Conservation (phyloP, 352 stramenopile genomes). For the Phytophthora cryptogea region DNA sequence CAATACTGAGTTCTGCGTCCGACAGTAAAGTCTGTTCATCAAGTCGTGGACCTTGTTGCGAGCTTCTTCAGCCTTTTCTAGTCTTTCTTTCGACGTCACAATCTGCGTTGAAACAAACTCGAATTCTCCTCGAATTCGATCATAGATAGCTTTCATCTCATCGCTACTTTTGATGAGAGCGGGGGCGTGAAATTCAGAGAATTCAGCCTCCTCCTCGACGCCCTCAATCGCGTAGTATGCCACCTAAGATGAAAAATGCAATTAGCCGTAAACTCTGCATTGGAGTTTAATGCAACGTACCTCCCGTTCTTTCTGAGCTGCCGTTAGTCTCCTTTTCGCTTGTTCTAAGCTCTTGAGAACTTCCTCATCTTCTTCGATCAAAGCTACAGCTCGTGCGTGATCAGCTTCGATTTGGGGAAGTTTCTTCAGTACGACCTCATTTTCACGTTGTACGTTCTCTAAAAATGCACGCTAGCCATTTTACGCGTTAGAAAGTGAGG, state of each 20-base stretch:
- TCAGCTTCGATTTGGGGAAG: conserved; percentile 63
- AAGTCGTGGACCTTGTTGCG: conserved; percentile 26
- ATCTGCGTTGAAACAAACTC: conserved; percentile 27
- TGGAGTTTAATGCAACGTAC: conserved; percentile 13
- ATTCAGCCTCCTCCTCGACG: conserved; percentile 78
- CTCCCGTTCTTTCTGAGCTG: conserved; percentile 50
- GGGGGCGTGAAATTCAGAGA: conserved; percentile 70
- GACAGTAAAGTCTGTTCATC: conserved; percentile 50
- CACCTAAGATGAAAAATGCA: conserved; percentile 19
- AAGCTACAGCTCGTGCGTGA: conserved; percentile 42
- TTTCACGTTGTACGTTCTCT: conserved; percentile 48
- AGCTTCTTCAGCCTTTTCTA: conserved; percentile 24
- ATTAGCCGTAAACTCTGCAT: background rate
- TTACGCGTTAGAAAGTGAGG: background rate
- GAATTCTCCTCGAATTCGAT: conserved; percentile 40
- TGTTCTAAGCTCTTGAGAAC: conserved; percentile 31
- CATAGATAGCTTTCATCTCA: conserved; percentile 55
- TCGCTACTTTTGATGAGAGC: conserved; percentile 62
- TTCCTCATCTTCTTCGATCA: conserved; percentile 52
- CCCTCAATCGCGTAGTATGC: conserved; percentile 62
- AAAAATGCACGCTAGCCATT: conserved; percentile 53
- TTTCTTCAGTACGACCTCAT: conserved; percentile 51
- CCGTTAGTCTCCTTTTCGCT: conserved; percentile 32
- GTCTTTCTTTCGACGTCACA: conserved; percentile 4
- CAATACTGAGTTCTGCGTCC: conserved; percentile 40